Base-by-base conservation (phyloP, 768 basidiomycete genomes). In the Lactarius trivialis region DNA sequence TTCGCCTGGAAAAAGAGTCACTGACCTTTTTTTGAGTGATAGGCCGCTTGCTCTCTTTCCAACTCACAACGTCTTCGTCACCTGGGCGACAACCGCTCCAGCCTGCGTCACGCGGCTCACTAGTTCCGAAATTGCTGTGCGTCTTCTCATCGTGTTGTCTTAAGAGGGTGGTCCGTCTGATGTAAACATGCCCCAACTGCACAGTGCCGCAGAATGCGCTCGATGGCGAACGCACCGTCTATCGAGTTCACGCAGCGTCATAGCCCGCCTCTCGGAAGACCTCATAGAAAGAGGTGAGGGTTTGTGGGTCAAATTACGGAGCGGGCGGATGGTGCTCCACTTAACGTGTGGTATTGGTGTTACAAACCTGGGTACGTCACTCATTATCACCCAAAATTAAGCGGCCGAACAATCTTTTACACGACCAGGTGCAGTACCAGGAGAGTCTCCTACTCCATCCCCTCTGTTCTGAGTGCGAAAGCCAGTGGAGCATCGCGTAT, bases 341-440 rank as follows among this genome's bases (percentile, higher is more conserved):
- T 67, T 67, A 56, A 65, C 66, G 28, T 57, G 55, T 28, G 66
- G 66, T 11, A 67, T 67, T 8, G 66, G 66, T 4, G 66, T 67
- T 15, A 67, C 65, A 5, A 67, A 67, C 45, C 26, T 67, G 24
- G 66, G 66, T 66, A 28, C 19, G 60, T 56, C 8, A 14, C 30
- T 5, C 93, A 95, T 72, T 92, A 88, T 65, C 90, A 96, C 72
- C 91, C 91, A 0, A 85, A 82, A 71, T 84, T 95, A 66, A 92
- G 89, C 76, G 0, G 91, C 91, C 19, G 83, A 91, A 54, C 93
- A 97, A 81, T 33, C 77, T 92, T 53, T 88, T 92, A 4, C 91
- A 93, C 65, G 84, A 77, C 34, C 90, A 92, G 76, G 90, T 91
- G 68, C 21, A 26, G 53, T 43, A 51, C 33, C 59, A 2, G 30